Conservation (phyloP, 495 filamentous ascomycete genomes). For the Cladorrhinum samala region DNA sequence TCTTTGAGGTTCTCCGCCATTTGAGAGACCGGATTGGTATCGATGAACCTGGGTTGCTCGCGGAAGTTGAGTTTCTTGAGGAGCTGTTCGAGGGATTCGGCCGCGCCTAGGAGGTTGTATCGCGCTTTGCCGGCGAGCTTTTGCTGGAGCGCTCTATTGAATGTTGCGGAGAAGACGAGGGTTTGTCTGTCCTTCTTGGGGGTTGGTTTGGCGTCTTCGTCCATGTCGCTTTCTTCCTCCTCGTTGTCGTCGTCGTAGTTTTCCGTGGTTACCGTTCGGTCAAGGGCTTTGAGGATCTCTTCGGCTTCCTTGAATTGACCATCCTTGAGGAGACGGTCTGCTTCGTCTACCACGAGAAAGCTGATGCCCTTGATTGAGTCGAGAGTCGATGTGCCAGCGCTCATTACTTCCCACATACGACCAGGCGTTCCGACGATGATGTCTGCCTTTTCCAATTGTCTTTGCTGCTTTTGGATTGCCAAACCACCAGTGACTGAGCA, state of each 20-base stretch:
- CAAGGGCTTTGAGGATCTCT: slow-evolving; percentile 72
- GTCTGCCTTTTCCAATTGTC: slow-evolving; percentile 69
- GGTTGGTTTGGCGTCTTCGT: slow-evolving; percentile 23
- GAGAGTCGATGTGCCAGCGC: slow-evolving; percentile 47
- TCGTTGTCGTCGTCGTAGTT: slow-evolving; percentile 24
- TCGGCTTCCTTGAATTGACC: slow-evolving; percentile 92
- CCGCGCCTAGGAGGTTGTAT: slow-evolving; percentile 59
- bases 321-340: slow-evolving; percentile 84
- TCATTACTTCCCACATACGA: slow-evolving; percentile 88
- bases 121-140: slow-evolving; percentile 75
- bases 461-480: slow-evolving; percentile 86
- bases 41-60: slow-evolving; percentile 82
- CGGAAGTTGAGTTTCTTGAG: slow-evolving; percentile 84
- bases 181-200: slow-evolving; percentile 60
- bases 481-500: slow-evolving; percentile 82
- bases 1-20: slow-evolving; percentile 84
- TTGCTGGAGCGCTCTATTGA: slow-evolving; percentile 82
- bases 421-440: slow-evolving; percentile 91
- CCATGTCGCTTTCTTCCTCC: slow-evolving; percentile 24
- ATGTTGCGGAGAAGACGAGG: slow-evolving; percentile 93
- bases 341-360: slow-evolving; percentile 90
- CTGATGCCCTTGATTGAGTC: slow-evolving; percentile 60
- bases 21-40: slow-evolving; percentile 78
- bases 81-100: slow-evolving; percentile 87
- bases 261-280: slow-evolving; percentile 37